A percentile compares a stretch with the other conserved stretches of the same genome.
Conservation (phyloP, 345 rosid species). For the Carallia pectinifolia region DNA sequence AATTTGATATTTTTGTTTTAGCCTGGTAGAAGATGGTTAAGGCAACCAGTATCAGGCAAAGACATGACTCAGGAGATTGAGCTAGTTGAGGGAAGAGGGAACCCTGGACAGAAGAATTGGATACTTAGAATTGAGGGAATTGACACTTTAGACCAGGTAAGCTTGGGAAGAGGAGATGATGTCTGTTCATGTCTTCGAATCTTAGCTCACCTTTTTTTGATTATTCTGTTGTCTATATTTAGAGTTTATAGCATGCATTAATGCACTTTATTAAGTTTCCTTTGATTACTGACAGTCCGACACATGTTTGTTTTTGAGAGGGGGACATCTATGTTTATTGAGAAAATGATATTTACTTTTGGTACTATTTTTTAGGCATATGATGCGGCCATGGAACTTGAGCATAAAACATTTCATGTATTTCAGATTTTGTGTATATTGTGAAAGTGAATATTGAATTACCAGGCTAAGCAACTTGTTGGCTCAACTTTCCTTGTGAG, state of each 20-base stretch:
- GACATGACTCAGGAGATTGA: conserved; percentile 68
- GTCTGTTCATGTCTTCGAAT: conserved; percentile 1
- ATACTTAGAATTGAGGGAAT: conserved; percentile 72
- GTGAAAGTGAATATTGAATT: conserved; percentile 10
- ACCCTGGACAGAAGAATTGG: conserved; percentile 78
- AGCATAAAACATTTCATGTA: too few species aligned
- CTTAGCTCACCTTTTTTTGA: background rate
- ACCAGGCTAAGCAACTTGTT: conserved; percentile 75
- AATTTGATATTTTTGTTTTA: conserved; percentile 23
- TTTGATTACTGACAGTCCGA: background rate
- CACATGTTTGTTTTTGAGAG: too few species aligned
- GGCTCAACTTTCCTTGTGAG: conserved; percentile 78
- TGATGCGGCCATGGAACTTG: too few species aligned
- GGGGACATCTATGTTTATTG: too few species aligned
- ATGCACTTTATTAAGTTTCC: background rate
- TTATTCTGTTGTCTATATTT: background rate
- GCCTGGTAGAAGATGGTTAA: conserved; percentile 94
- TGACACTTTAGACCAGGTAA: conserved; percentile 68
- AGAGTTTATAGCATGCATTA: background rate
- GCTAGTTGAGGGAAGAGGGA: conserved; percentile 76
- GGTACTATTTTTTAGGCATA: too few species aligned
- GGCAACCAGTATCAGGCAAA: conserved; percentile 57
- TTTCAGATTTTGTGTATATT: background rate
- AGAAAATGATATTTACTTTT: too few species aligned
- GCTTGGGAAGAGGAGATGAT: background rate